Evolutionary conservation across 257 asterid species (phyloP), one percentile per base, ranked within the genome.

Genomic region (Solanum rostratum): DNA sequence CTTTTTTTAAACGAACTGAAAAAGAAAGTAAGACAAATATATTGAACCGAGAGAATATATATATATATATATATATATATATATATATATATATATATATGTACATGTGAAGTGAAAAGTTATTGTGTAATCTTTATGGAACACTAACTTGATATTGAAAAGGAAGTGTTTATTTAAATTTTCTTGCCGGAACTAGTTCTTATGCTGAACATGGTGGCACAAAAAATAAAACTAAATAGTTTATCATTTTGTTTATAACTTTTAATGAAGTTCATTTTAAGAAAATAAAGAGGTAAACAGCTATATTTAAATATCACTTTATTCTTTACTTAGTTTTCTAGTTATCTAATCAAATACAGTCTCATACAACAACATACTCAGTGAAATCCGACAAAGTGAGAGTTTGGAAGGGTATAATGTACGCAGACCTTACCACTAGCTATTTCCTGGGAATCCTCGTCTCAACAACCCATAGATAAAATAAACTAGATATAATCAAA

Each of bases 41-140:
- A 20, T 57, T 57, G 2, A 57, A 57, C 3, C 1, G 13, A n/a
- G n/a, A n/a, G n/a, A n/a, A n/a, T n/a, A n/a, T n/a, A n/a, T n/a
- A n/a, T n/a, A n/a, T n/a, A n/a, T n/a, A n/a, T n/a, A n/a, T n/a
- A n/a, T n/a, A n/a, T n/a, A n/a, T n/a, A n/a, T n/a, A n/a, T n/a
- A n/a, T n/a, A n/a, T n/a, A n/a, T n/a, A n/a, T n/a, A n/a, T n/a
- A n/a, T n/a, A n/a, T n/a, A n/a, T n/a, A 10, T 57, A 81, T 88
- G 87, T 89, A 93, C 92, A 90, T 85, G 94, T 86, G 91, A 81
- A 87, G 37, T 68, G 83, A 88, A 84, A 71, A 43, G 7, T 71
- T 14, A 65, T 6, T 70, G 54, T 70, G 45, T 22, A 71, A 80
- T 57, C 54, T 60, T 63, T 15, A 80, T 66, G 57, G 27, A 84